phyloP scores from a whole-genome alignment of 495 filamentous ascomycete species.

The Chaetomium fimeti region DNA sequence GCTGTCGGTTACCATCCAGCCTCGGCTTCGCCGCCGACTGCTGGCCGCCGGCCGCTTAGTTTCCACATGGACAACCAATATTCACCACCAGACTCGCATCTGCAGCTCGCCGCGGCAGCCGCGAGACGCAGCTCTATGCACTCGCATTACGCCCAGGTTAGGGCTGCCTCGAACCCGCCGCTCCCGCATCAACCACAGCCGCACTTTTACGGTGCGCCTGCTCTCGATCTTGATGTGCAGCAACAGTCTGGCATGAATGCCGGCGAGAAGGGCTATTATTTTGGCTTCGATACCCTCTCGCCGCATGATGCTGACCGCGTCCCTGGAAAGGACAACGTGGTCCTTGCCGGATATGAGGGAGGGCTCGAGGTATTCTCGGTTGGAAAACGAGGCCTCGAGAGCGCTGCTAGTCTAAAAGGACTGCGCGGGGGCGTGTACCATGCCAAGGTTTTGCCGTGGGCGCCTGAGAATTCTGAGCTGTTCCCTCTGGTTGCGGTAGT shows the following conservation, averaged over 20 bases:
- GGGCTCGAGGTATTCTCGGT: slow-evolving; percentile 69
- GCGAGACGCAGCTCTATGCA: slow-evolving; percentile 60
- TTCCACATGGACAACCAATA: slow-evolving; percentile 53
- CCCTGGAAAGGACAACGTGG: slow-evolving; percentile 61
- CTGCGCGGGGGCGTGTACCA: slow-evolving; percentile 76
- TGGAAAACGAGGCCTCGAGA: slow-evolving; percentile 63
- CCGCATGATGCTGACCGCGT: slow-evolving; percentile 47
- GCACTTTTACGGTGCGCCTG: slow-evolving; percentile 63
- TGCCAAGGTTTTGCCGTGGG: slow-evolving; percentile 71
- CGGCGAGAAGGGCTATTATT: slow-evolving; percentile 66
- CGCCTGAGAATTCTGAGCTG: slow-evolving; percentile 33
- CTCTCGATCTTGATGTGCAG: slow-evolving; percentile 66
- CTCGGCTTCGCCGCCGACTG: slow-evolving; percentile 50
- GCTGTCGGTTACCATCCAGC: slow-evolving; percentile 40
- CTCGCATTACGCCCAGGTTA: slow-evolving; percentile 50
- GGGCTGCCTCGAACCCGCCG: slow-evolving; percentile 57
- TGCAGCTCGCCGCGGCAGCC: slow-evolving; percentile 44
- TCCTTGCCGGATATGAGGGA: slow-evolving; percentile 73
- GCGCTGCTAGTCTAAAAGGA: slow-evolving; percentile 65
- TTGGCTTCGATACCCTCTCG: slow-evolving; percentile 71
- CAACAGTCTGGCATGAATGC: slow-evolving; percentile 52
- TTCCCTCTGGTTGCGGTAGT: slow-evolving; percentile 71
- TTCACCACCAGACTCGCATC: slow-evolving; percentile 44
- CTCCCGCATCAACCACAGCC: slow-evolving; percentile 79
- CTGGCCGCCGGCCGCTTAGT: slow-evolving; percentile 48